Conservation (phyloP, 768 basidiomycete species). For the Russula compacta region DNA sequence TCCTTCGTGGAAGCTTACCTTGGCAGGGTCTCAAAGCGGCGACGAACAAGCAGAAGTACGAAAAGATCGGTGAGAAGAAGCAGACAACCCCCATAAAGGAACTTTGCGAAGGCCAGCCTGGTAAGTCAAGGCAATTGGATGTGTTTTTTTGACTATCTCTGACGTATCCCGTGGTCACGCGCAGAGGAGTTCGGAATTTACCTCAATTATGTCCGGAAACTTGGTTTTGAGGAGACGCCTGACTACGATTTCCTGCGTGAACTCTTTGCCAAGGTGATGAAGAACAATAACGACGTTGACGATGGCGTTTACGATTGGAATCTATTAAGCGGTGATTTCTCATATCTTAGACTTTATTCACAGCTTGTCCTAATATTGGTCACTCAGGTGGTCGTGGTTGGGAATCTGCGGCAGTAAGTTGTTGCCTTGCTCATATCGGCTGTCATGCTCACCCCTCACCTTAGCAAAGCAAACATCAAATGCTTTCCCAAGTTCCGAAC, state of each 20-base stretch:
- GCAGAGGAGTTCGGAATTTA: conserved; percentile 98
- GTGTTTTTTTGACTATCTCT: not conserved
- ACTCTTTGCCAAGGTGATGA: conserved; percentile 88
- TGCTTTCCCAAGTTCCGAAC: conserved; percentile 57
- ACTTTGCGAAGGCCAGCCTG: conserved; percentile 90
- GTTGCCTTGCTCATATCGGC: not conserved
- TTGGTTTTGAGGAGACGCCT: conserved; percentile 98
- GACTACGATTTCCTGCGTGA: conserved; percentile 98
- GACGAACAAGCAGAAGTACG: conserved; percentile 99
- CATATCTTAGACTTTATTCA: not conserved
- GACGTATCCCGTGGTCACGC: not conserved
- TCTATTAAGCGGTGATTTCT: conserved; percentile 57
- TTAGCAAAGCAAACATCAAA: conserved; percentile 51
- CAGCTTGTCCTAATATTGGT: not conserved
- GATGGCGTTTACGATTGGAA: conserved; percentile 98
- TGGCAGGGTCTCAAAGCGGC: conserved; percentile 99
- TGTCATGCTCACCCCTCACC: not conserved
- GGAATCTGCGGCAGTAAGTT: conserved; percentile 71
- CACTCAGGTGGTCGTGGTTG: conserved; percentile 79
- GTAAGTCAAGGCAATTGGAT: conserved; percentile 34
- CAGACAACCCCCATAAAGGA: conserved; percentile 98
- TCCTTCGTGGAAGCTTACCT: conserved; percentile 89
- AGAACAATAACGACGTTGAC: conserved; percentile 82
- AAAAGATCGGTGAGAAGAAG: conserved; percentile 99
- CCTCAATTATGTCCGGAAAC: conserved; percentile 96